These are phyloP conservation scores for Psilocybe azurescens DNA, from an alignment of 768 basidiomycete genomes.

Conservation along the genomic window DNA sequence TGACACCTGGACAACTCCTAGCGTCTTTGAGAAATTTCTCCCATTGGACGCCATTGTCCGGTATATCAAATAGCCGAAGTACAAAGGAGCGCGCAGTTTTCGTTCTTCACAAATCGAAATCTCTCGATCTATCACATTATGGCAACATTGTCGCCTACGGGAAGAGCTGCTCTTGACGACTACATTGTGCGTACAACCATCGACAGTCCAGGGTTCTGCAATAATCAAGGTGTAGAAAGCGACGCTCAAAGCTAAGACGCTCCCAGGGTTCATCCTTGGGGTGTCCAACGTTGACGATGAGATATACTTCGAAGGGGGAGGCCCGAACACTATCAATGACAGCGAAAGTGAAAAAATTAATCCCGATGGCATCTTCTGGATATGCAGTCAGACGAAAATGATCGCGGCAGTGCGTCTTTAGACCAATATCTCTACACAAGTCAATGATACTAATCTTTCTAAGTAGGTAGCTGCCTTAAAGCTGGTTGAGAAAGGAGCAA, in stretches of 20 bases:
- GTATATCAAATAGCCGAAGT: background rate
- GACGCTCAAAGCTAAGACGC: slow-evolving; percentile 12
- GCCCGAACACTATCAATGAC: slow-evolving; percentile 28
- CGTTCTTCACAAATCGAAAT: no score
- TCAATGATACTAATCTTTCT: background rate
- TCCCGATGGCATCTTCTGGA: slow-evolving; percentile 42
- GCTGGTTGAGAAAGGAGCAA: slow-evolving; percentile 35
- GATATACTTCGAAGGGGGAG: slow-evolving; percentile 35
- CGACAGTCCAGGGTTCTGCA: background rate
- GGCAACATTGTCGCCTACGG: background rate
- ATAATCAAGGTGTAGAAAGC: slow-evolving; percentile 10
- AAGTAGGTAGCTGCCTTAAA: slow-evolving; percentile 37
- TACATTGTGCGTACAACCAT: background rate
- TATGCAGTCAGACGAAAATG: slow-evolving; percentile 46
- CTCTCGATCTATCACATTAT: background rate
- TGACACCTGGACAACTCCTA: no score
- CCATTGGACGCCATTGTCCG: background rate
- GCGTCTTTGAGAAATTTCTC: no score
- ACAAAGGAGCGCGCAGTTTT: no score
- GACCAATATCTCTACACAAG: background rate
- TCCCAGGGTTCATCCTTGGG: slow-evolving; percentile 29
- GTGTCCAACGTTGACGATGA: slow-evolving; percentile 32
- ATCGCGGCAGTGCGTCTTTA: slow-evolving; percentile 32
- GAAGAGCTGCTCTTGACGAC: background rate
- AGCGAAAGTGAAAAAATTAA: slow-evolving; percentile 29